phyloP scores from a whole-genome alignment of 2,329 filamentous ascomycete species.

The Cytospora paraplurivora region DNA sequence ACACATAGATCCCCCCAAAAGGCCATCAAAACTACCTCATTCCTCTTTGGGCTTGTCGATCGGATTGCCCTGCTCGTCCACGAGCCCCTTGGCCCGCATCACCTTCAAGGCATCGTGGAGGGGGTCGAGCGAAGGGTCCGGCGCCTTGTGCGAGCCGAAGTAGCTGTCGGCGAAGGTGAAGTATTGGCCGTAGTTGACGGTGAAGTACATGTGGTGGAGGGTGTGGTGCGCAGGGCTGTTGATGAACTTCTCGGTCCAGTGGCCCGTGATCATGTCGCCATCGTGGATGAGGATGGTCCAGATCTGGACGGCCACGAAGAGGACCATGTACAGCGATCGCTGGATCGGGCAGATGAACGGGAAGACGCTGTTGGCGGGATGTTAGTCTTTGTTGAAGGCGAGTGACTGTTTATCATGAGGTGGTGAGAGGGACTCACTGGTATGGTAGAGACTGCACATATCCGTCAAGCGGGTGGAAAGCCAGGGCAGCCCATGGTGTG shows the following conservation, averaged over 20 bases:
- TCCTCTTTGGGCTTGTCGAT: constrained; percentile 40
- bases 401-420: too few relatives aligned
- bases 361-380: constrained; percentile 39
- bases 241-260: constrained; percentile 50
- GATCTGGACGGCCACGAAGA: constrained; percentile 49
- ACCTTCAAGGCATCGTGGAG: constrained; percentile 47
- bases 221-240: constrained; percentile 53
- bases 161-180: constrained; percentile 51
- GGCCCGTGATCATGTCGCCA: constrained; percentile 51
- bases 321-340: constrained; percentile 47
- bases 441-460: constrained; percentile 50
- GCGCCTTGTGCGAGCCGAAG: constrained; percentile 48
- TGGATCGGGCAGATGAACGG: constrained; percentile 50
- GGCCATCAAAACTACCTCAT: background rate
- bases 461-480: constrained; percentile 51
- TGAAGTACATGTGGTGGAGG: constrained; percentile 53
- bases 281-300: constrained; percentile 55
- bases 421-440: constrained; percentile 40
- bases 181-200: constrained; percentile 53
- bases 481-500: constrained; percentile 49
- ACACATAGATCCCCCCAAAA: background rate
- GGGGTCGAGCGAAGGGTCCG: constrained; percentile 46
- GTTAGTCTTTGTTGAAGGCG: constrained; percentile 18
- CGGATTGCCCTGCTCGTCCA: constrained; percentile 46
- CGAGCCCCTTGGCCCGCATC: constrained; percentile 48